Conservation (phyloP, 441 rosid species). For the Capsella rubella region DNA sequence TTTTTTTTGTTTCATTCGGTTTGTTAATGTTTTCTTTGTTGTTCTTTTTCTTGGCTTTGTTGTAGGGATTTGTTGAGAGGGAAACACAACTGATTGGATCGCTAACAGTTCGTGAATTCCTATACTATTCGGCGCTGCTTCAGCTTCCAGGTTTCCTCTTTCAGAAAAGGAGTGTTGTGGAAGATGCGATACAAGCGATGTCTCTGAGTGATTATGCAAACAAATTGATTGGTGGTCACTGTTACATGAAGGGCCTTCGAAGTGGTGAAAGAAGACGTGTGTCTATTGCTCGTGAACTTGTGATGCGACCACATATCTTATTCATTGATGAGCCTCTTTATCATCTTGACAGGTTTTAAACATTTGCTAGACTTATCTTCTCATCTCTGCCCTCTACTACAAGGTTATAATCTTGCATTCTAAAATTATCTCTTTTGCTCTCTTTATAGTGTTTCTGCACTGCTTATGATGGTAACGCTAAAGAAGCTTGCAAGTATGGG, state of each 20-base stretch:
- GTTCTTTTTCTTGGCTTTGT: slow-evolving; percentile 15
- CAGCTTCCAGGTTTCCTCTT: slow-evolving; percentile 97
- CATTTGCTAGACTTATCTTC: slow-evolving; percentile 9
- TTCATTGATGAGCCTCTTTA: slow-evolving; percentile 99
- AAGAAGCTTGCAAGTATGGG: slow-evolving; percentile 98
- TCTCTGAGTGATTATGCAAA: slow-evolving; percentile 90
- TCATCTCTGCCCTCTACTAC: background rate
- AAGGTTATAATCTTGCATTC: slow-evolving; percentile 9
- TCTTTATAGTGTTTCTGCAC: slow-evolving; percentile 84
- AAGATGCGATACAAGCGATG: slow-evolving; percentile 99
- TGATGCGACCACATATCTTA: slow-evolving; percentile 91
- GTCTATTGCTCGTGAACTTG: slow-evolving; percentile 96
- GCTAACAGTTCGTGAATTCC: slow-evolving; percentile 89
- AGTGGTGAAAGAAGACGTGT: slow-evolving; percentile 97
- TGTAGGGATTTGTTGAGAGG: slow-evolving; percentile 96
- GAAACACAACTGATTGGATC: slow-evolving; percentile 87
- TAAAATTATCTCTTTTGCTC: background rate
- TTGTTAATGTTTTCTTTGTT: background rate
- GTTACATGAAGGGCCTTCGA: slow-evolving; percentile 92
- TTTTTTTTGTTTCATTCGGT: background rate
- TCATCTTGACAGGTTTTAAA: slow-evolving; percentile 85
- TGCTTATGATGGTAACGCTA: slow-evolving; percentile 98
- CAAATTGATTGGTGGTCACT: slow-evolving; percentile 96
- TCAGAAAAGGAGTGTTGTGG: slow-evolving; percentile 89
- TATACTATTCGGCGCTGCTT: slow-evolving; percentile 94